Base-by-base conservation (phyloP, 1,284 basidiomycete genomes). In the Inonotus hispidus region DNA sequence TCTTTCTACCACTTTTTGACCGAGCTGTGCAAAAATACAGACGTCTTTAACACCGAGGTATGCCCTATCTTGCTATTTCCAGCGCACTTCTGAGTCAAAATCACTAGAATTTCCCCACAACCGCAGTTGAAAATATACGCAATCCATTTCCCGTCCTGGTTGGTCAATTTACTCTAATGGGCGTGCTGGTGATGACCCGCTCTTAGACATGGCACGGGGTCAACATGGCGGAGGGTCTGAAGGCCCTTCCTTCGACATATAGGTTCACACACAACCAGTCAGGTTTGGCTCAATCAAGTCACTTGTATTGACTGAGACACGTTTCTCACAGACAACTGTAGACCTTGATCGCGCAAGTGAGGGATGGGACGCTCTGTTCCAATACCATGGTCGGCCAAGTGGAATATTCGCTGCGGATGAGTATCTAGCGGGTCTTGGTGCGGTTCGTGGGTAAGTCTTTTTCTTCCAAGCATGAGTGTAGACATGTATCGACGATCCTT, bases 321-420 rank as follows among this genome's bases (percentile, higher is more conserved):
- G 23, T 59, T 5, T n/a, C 7, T 46, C 2, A 32, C 10, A 54
- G 32, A 32, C 32, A 32, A 4, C 32, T 32, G 32, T 10, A 82
- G 82, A 83, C 65, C 72, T 83, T n/a, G 77, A 80, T 59, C 71
- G 72, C 13, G 79, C 79, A 19, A 83, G 81, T 67, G 68, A 72
- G 38, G 81, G 80, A 1, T 84, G 82, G 81, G 82, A 84, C 65
- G 65, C 82, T 58, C 68, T 84, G 16, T 84, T 83, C 74, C 67
- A 82, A 66, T 85, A 84, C 66, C 82, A 85, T 62, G 82, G 83
- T 10, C 75, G 82, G 1, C 82, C 82, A 0, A 83, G 82, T 2
- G 82, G 82, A 1, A 83, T 82, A 13, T 83, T 76, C 63, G 80
- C 79, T 35, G 82, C 83, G 4, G 82, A 84, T 59, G 82, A 84